Evolutionary conservation across 352 stramenopile species (phyloP).

Genomic region (Phytopythium aichiense): DNA sequence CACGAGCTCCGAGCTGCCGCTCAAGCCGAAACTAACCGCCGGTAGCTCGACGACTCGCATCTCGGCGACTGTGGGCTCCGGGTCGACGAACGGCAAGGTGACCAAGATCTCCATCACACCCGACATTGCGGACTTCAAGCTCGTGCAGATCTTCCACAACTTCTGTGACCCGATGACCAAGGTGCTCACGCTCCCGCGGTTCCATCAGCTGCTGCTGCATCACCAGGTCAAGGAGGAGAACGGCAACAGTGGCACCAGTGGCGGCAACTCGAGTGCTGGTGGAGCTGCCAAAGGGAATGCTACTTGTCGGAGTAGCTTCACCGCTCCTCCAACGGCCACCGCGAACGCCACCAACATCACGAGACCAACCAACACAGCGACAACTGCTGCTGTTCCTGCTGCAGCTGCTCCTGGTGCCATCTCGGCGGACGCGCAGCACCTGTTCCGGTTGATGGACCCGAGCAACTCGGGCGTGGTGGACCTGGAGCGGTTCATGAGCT

Average conservation of each 20-base stretch:
- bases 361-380: not conserved
- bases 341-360: conserved; percentile 7
- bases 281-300: not conserved
- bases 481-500: conserved; percentile 77
- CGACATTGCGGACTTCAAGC: conserved; percentile 80
- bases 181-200: conserved; percentile 38
- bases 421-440: conserved; percentile 35
- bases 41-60: conserved; percentile 14
- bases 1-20: conserved; percentile 18
- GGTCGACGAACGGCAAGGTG: conserved; percentile 18
- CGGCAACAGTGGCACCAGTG: not conserved
- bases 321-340: not conserved
- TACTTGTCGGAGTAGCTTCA: not conserved
- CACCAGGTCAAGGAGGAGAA: conserved; percentile 62
- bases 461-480: conserved; percentile 37
- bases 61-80: not conserved
- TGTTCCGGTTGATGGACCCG: conserved; percentile 61
- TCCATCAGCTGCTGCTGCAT: conserved; percentile 57
- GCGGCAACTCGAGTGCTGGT: conserved; percentile 1
- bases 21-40: conserved; percentile 40
- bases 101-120: conserved; percentile 62
- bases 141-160: conserved; percentile 83
- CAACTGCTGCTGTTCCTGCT: conserved; percentile 6
- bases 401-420: conserved; percentile 11
- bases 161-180: conserved; percentile 69